Conservation (phyloP, 495 filamentous ascomycete species). For the Aspergillus homomorphus region DNA sequence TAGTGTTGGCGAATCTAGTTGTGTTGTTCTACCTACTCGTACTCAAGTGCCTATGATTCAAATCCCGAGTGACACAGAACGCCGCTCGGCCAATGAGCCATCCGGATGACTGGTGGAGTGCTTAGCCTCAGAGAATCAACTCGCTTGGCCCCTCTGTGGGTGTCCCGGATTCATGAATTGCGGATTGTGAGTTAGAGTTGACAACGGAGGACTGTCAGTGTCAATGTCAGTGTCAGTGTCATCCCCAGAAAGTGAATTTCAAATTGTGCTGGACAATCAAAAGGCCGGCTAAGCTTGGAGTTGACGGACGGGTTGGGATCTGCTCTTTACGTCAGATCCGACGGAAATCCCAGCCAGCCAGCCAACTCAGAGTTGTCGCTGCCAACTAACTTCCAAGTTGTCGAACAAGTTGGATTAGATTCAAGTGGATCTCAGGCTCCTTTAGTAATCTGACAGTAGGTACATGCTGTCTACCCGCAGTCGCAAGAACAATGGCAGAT, state of each 20-base stretch:
- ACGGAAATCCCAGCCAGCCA: neutral
- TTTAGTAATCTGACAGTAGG: slow-evolving; percentile 1
- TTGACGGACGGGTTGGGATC: neutral
- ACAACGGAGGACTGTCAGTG: neutral
- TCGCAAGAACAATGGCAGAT: neutral
- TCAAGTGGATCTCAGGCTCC: neutral
- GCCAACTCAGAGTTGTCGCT: neutral
- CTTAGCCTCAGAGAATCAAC: neutral
- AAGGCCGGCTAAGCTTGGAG: neutral
- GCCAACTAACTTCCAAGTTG: neutral
- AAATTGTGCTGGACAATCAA: neutral
- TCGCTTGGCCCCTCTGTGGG: neutral
- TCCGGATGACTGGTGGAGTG: neutral
- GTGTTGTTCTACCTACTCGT: no score
- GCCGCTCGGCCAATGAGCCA: neutral
- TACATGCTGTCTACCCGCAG: neutral
- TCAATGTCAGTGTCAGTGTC: neutral
- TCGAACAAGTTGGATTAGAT: neutral
- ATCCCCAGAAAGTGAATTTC: neutral
- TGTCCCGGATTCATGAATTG: neutral
- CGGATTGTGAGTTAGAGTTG: neutral
- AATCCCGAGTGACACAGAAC: slow-evolving; percentile 1
- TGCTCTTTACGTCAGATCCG: neutral
- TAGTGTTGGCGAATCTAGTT: neutral
- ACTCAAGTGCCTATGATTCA: neutral